Base-by-base conservation (phyloP, 148 eudicot genomes). In the Salicornia ramosissima region DNA sequence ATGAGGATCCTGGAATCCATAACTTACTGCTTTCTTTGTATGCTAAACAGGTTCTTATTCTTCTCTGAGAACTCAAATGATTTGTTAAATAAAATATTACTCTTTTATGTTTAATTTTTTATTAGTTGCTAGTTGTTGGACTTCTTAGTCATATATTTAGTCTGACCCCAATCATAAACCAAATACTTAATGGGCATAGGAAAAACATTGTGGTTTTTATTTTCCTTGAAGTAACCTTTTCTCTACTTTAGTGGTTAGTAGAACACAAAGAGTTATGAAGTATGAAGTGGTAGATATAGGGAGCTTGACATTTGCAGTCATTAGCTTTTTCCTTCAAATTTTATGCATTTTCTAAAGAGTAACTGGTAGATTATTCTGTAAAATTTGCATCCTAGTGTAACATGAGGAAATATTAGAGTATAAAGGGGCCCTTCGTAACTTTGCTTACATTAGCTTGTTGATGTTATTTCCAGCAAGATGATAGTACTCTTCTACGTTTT, bases 1-100 rank as follows among this genome's bases (percentile, higher is more conserved):
- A 90, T 82, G 99, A 90, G 74, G 99, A 94, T 87, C 93, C 97
- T 73, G 93, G 99, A 64, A 83, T 89, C 83, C 99, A 94, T 83
- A 94, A 94, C 84, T 76, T 94, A 80, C 85, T 94, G 79, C 90
- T 94, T 64, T 88, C 96, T 59, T 80, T 94, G 84, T 94, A 94
- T 70, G 89, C 99, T 11, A 94, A 87, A 81, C 92, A 94, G 99
- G 99, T 94, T 67, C 33, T 36, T 62, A 72, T 61, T 31, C 71
- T 26, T 54, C 10, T 65, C 58, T 30, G 30, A 56, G 33, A 56
- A 16, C 57, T 70, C 36, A 22, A 7, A 8, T 75, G 9, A 43
- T 67, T 45, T 3, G 33, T 8, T 60, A 13, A 60, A n/a, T 10
- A 34, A 13, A 33, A 4, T 49, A 33, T 31, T 58, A 30, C 56